phyloP scores from a whole-genome alignment of 2,329 filamentous ascomycete species.

The Aspergillus pseudotamarii region DNA sequence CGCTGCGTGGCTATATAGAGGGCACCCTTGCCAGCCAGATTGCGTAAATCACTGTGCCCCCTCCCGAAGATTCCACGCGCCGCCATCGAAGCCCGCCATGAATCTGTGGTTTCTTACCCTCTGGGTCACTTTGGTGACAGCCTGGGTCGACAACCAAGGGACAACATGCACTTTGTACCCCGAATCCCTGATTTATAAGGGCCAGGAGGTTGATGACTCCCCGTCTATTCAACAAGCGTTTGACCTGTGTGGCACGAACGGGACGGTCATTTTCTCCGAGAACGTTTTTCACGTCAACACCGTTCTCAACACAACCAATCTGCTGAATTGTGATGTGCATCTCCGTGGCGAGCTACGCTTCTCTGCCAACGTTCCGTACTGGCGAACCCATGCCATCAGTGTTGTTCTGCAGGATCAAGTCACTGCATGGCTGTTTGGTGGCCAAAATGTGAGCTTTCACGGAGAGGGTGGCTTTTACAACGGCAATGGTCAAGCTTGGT shows the following conservation, averaged over 20 bases:
- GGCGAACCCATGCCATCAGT: not conserved
- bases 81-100: not conserved
- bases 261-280: not conserved
- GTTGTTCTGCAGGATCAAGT: not conserved
- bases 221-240: not conserved
- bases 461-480: not conserved
- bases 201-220: not conserved
- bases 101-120: not conserved
- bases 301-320: not conserved
- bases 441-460: not conserved
- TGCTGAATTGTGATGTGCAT: not conserved
- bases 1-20: not conserved
- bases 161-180: not conserved
- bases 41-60: fast-evolving
- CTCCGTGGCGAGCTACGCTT: not conserved
- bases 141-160: not conserved
- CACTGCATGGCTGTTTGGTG: not conserved
- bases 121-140: not conserved
- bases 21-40: too few relatives aligned
- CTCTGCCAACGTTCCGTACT: not conserved
- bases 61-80: not conserved
- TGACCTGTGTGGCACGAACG: not conserved
- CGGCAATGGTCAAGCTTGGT: not conserved
- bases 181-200: not conserved
- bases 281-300: not conserved